Conservation (phyloP, 768 basidiomycete species). For the Podaxis pistillaris region DNA sequence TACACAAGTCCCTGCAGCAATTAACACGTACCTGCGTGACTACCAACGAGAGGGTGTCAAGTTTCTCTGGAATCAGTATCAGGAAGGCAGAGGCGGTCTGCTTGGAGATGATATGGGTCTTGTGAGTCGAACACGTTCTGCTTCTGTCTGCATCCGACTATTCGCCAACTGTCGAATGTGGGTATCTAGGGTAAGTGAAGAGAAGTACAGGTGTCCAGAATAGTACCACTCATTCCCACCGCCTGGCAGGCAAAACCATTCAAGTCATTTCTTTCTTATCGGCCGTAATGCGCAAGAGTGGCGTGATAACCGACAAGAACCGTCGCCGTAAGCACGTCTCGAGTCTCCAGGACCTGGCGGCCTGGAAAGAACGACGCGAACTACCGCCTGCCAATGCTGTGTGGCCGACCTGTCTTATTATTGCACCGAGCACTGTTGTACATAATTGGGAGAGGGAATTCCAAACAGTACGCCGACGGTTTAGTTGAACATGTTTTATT, state of each 20-base stretch:
- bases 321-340: constrained; percentile 71
- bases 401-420: constrained; percentile 89
- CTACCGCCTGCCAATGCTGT: constrained; percentile 65
- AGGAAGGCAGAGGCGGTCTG: constrained; percentile 68
- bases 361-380: constrained; percentile 50
- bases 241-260: constrained; percentile 79
- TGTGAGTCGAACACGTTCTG: constrained; percentile 30
- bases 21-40: constrained; percentile 85
- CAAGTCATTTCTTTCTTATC: constrained; percentile 89
- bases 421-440: constrained; percentile 82
- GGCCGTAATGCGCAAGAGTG: constrained; percentile 86
- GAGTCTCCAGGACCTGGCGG: constrained; percentile 53
- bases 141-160: not conserved
- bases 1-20: constrained; percentile 58
- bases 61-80: constrained; percentile 78
- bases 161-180: not conserved
- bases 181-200: constrained; percentile 16
- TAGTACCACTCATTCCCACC: constrained; percentile 13
- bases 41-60: constrained; percentile 87
- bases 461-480: constrained; percentile 50
- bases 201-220: constrained; percentile 1
- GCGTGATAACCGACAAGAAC: constrained; percentile 58
- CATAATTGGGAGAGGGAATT: constrained; percentile 92
- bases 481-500: not conserved
- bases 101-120: constrained; percentile 97